Evolutionary conservation across 805 yeast species (phyloP), one percentile per base, ranked within the genome.

Genomic region (Ogataea glucozyma): DNA sequence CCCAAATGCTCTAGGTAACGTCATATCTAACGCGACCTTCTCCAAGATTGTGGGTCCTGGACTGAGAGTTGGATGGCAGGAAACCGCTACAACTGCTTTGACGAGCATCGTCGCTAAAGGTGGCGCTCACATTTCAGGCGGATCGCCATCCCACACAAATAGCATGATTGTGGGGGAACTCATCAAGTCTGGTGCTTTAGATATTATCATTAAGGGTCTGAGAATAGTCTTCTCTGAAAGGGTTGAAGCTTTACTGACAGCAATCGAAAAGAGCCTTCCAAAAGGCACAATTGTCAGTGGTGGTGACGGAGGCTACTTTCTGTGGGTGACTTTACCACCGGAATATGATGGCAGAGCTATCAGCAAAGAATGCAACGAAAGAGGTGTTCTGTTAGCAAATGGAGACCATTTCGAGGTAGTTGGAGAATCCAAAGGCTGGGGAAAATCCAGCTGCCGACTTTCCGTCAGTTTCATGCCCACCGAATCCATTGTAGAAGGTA

Each of bases 21-120:
- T 86, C 1, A 62, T 88, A 10, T 83, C 91, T 16, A 88, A 88
- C 64, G 77, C 83, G 16, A 80, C 91, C 0, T 85, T 85, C 48
- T 85, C 93, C 13, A 88, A 88, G 57, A 51, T 85, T 11, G 69
- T 85, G 24, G 95, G 95, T 1, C 95, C 96, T 0, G 96, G 96
- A 0, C 61, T 88, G 30, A 69, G 96, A 49, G 79, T 81, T 21
- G 96, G 96, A 1, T 88, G 90, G 81, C 93, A 85, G 51, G 95
- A 86, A 53, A 70, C 85, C 4, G 75, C 81, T 1, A 75, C 81
- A 4, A 64, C 69, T 0, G 65, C 69, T 21, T 67, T 88, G 40
- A 84, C 79, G 0, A 49, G 49, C 29, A 85, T 82, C 51, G 62
- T 88, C 31, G 73, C 83, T 4, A 73, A 72, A 44, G 84, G 88